Conservation (phyloP, 495 filamentous ascomycete species). For the Neurospora sp. region DNA sequence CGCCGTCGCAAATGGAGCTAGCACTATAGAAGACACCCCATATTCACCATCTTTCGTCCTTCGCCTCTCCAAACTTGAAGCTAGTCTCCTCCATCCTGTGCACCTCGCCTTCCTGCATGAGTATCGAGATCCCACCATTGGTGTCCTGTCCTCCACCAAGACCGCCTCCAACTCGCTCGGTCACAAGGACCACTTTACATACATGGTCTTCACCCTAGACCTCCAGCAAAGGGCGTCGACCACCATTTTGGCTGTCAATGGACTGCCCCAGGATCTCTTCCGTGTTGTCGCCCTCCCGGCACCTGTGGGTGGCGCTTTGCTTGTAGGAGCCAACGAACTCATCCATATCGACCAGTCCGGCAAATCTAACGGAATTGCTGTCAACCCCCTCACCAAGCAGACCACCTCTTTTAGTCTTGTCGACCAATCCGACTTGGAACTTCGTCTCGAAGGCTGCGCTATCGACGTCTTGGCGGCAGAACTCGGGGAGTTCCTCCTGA, state of each 20-base stretch:
- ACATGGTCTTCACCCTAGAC: conserved; percentile 91
- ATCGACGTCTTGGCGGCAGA: conserved; percentile 66
- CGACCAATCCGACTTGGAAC: conserved; percentile 72
- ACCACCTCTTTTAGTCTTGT: conserved; percentile 67
- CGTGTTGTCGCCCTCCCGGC: conserved; percentile 73
- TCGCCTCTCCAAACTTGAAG: conserved; percentile 75
- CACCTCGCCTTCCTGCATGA: conserved; percentile 91
- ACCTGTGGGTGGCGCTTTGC: conserved; percentile 77
- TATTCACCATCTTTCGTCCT: conserved; percentile 89
- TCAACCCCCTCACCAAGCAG: conserved; percentile 77
- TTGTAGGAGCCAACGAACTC: conserved; percentile 81
- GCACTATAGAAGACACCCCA: conserved; percentile 53
- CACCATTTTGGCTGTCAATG: conserved; percentile 73
- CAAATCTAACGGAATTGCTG: conserved; percentile 85
- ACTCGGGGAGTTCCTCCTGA: conserved; percentile 73
- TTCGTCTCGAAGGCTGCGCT: conserved; percentile 73
- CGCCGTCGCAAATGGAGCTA: conserved; percentile 44
- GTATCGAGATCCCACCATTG: conserved; percentile 95
- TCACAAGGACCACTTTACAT: conserved; percentile 74
- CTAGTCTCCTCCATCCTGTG: conserved; percentile 74
- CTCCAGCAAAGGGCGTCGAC: conserved; percentile 90
- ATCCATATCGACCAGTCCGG: conserved; percentile 95
- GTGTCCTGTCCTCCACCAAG: conserved; percentile 70
- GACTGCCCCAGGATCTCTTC: conserved; percentile 83
- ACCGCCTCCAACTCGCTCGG: conserved; percentile 66